Evolutionary conservation across 2,329 filamentous ascomycete species (phyloP).

Genomic region (Keithomyces neogunnii): DNA sequence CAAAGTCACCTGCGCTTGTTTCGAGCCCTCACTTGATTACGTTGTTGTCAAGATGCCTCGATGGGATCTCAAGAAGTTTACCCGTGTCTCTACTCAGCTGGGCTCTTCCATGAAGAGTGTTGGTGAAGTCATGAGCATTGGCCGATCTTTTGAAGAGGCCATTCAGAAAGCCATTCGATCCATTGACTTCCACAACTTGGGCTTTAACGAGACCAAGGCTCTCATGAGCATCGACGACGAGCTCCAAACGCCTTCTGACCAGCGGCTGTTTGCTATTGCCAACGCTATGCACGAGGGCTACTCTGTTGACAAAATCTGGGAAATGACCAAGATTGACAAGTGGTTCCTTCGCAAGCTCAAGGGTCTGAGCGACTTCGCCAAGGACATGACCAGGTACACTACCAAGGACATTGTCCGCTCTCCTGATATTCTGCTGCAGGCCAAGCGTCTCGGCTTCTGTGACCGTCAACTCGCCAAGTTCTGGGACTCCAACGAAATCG

Average conservation of each 20-base stretch:
- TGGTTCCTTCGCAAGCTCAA: slow-evolving; percentile 95
- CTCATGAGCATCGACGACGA: slow-evolving; percentile 95
- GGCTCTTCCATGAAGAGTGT: slow-evolving; percentile 99
- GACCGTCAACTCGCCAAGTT: slow-evolving; percentile 92
- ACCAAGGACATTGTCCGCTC: slow-evolving; percentile 57
- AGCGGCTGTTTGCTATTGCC: slow-evolving; percentile 93
- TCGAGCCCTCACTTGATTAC: slow-evolving; percentile 96
- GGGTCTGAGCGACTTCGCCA: slow-evolving; percentile 81
- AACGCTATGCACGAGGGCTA: slow-evolving; percentile 96
- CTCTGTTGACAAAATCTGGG: slow-evolving; percentile 93
- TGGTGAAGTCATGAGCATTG: slow-evolving; percentile 97
- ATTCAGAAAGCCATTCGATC: slow-evolving; percentile 97
- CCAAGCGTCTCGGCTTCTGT: slow-evolving; percentile 90
- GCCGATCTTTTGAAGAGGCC: slow-evolving; percentile 92
- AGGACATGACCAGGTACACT: slow-evolving; percentile 61
- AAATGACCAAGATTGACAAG: slow-evolving; percentile 96
- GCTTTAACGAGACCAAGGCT: slow-evolving; percentile 84
- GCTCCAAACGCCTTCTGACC: slow-evolving; percentile 93
- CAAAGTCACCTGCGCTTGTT: slow-evolving; percentile 91
- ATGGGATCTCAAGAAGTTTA: slow-evolving; percentile 99
- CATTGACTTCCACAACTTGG: slow-evolving; percentile 90
- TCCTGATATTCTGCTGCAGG: slow-evolving; percentile 62
- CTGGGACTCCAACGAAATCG: slow-evolving; percentile 89
- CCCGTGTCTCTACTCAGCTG: slow-evolving; percentile 87
- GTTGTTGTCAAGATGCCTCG: slow-evolving; percentile 97